Evolutionary conservation across 1,284 basidiomycete genomes (phyloP), one percentile per base, ranked within the genome.

Genomic region (Stereum hirsutum): DNA sequence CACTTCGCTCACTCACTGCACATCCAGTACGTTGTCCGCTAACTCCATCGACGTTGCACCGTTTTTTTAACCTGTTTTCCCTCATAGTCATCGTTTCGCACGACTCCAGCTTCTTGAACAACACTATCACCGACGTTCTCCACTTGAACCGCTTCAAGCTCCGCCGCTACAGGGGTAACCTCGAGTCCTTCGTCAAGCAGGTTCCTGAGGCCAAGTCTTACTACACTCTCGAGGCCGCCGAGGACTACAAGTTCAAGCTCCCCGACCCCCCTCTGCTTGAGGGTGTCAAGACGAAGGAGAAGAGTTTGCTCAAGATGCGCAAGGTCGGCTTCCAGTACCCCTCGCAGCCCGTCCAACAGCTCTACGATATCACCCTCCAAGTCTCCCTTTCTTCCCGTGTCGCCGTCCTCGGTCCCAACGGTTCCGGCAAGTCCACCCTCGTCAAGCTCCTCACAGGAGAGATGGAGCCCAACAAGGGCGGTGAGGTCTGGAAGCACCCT

Each of bases 251-350:
- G 70, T 97, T 95, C 82, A 92, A 92, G 77, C 81, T 95, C 57
- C 90, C 93, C 48, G 83, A 91, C 61, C 94, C 93, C 45, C 93
- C 94, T 63, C 81, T 97, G 52, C 86, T 97, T 52, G 93, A 97
- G 54, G 94, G 93, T 87, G 93, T 97, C 73, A 97, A 97, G 87
- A 98, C 94, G 63, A 97, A 98, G 80, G 93, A 97, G 74, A 97
- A 96, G 81, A 82, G 81, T 54, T 72, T 97, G 56, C 72, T 97
- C 58, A 97, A 98, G 81, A 96, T 98, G 92, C 87, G 91, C 63
- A 88, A 91, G 66, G 92, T 95, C 57, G 88, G 87, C 58, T 98
- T 93, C 89, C 91, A 96, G 69, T 98, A 97, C 72, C 90, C 91
- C 37, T 77, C 79, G 31, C 78, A 88, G 55, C 59, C 81, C 46